Base-by-base conservation (phyloP, 352 stramenopile species). In the Phytophthora capsici region DNA sequence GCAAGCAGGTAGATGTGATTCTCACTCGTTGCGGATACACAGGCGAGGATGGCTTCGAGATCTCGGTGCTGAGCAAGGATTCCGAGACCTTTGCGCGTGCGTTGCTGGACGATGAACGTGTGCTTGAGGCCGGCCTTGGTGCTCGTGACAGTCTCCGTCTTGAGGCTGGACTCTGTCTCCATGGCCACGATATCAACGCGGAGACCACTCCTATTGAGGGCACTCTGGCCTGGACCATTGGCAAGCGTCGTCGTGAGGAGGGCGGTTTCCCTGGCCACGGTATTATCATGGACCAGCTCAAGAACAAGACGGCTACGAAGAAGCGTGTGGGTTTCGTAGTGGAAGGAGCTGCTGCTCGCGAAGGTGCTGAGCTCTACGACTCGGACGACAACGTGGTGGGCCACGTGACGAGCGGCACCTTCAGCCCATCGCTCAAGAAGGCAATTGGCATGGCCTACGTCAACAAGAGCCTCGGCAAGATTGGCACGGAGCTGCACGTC, bases 401-500 rank as follows among this genome's bases (percentile, higher is more conserved):
- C 40, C 79, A 96, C 67, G 90, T 99, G 34, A 99, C 98, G 20
- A 98, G 90, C 63, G 98, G 98, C 57, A 99, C 96, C 5, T 98
- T 98, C 74, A 98, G 88, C 64, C 97, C 98, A 10, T 96, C 84
- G 61, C 90, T 99, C 43, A 98, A 98, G 80, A 93, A 93, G 57
- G 95, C 97, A 6, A 95, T 99, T 64, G 96, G 97, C 43, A 99
- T 99, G 98, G 97, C 97, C 52, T 99, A 99, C 78, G 95, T 99
- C 26, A 81, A 94, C 59, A 98, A 96, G 63, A 82, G 65, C 8
- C 46, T 88, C 47, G 66, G 80, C 52, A 99, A 99, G 81, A 69
- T 89, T 47, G 97, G 95, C 60, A 99, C 97, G 43, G 77, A 97
- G 55, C 75, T 99, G 52, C 84, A 89, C 52, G 69, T 99, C 8